Conservation (phyloP, 371 early-diverging fungal species). For the Mortierella sp. region DNA sequence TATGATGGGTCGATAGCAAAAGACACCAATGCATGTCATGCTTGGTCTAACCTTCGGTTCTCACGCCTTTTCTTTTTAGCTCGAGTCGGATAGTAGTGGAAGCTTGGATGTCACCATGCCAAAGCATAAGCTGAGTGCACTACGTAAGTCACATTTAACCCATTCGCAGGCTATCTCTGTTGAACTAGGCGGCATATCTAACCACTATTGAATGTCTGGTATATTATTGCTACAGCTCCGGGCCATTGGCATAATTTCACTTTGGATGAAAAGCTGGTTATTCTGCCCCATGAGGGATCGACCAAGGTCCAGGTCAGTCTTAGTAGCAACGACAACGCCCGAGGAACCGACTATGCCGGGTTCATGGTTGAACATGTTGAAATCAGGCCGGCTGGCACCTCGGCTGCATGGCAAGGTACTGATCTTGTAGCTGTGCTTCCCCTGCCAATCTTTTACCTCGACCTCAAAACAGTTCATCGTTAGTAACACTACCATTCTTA, state of each 20-base stretch:
- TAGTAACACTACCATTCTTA: not conserved
- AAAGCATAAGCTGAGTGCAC: conserved; percentile 14
- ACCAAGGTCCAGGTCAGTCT: conserved; percentile 26
- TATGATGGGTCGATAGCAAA: not conserved
- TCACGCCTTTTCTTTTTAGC: not conserved
- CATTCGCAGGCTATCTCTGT: not conserved
- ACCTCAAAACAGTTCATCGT: not conserved
- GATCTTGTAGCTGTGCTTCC: not conserved
- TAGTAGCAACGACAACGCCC: conserved; percentile 33
- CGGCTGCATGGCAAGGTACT: not conserved
- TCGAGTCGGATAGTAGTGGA: conserved; percentile 48
- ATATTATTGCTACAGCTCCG: conserved; percentile 10
- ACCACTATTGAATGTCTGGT: not conserved
- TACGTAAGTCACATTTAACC: conserved; percentile 15
- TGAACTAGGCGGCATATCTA: not conserved
- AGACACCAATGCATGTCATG: not conserved
- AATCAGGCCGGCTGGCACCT: conserved; percentile 15
- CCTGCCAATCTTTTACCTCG: not conserved
- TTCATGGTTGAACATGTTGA: conserved; percentile 44
- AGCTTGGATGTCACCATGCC: conserved; percentile 45
- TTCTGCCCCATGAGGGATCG: conserved; percentile 32
- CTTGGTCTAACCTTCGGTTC: not conserved
- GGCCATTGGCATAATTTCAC: conserved; percentile 38
- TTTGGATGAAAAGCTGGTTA: conserved; percentile 37
- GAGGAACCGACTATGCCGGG: conserved; percentile 29